Conservation (phyloP, 2,329 filamentous ascomycete genomes). For the Penicillium sp. region DNA sequence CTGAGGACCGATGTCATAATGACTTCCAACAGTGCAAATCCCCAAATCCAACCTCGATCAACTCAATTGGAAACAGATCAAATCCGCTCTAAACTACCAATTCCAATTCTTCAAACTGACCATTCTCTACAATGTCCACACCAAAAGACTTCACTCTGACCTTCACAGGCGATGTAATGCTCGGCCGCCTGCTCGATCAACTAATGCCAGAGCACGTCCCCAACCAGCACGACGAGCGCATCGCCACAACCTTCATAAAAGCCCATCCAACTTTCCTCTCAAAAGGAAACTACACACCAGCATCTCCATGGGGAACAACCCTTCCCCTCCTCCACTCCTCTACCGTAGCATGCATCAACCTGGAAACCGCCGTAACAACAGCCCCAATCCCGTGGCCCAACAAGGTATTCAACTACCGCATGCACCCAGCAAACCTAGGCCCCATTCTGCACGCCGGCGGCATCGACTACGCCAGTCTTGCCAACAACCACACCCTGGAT, state of each 20-base stretch:
- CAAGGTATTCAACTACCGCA: conserved; percentile 44
- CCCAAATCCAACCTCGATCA: neutral
- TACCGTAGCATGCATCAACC: conserved; percentile 41
- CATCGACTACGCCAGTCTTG: conserved; percentile 37
- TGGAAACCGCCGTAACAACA: conserved; percentile 41
- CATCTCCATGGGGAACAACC: conserved; percentile 37
- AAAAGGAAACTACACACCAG: conserved; percentile 5
- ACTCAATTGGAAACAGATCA: neutral
- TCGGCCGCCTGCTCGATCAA: conserved; percentile 43
- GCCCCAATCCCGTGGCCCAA: conserved; percentile 34
- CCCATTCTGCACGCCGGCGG: conserved; percentile 30
- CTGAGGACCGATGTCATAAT: neutral
- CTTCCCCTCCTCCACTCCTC: conserved; percentile 32
- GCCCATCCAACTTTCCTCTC: conserved; percentile 20
- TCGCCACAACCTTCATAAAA: conserved; percentile 19
- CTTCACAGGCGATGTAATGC: conserved; percentile 43
- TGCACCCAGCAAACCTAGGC: conserved; percentile 39
- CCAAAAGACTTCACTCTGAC: conserved; percentile 28
- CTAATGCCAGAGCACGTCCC: conserved; percentile 36
- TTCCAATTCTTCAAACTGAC: neutral
- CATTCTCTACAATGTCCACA: neutral
- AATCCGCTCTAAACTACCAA: neutral
- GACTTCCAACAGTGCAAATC: neutral
- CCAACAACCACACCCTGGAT: conserved; percentile 44
- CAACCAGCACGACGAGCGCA: conserved; percentile 25